A percentile compares a stretch with the other conserved stretches of the same genome.
Conservation (phyloP, 371 early-diverging fungal genomes). For the Haplosporangium sp. region DNA sequence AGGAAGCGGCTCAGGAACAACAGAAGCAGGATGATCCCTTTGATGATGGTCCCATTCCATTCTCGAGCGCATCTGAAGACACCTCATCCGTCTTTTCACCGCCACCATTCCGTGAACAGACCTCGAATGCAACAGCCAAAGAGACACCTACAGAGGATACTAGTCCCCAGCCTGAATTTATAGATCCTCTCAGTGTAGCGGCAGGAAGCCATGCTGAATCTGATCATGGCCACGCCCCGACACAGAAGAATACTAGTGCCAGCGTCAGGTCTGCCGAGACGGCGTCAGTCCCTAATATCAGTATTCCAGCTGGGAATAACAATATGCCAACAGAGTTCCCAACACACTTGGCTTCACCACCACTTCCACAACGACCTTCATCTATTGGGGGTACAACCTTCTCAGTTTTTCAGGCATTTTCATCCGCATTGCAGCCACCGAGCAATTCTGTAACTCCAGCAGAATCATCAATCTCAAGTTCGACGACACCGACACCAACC, state of each 20-base stretch:
- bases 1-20: background rate
- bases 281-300: slow-evolving; percentile 24
- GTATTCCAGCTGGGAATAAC: slow-evolving; percentile 10
- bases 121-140: background rate
- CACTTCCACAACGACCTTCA: slow-evolving; percentile 32
- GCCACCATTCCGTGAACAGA: slow-evolving; percentile 14
- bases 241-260: background rate
- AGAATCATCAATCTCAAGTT: slow-evolving; percentile 1
- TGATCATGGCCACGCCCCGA: background rate
- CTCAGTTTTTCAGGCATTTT: slow-evolving; percentile 35
- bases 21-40: slow-evolving; percentile 11
- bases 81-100: slow-evolving; percentile 32
- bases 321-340: slow-evolving; percentile 50
- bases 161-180: slow-evolving; percentile 3
- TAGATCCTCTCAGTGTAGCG: slow-evolving; percentile 33
- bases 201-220: background rate
- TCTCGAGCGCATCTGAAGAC: slow-evolving; percentile 14
- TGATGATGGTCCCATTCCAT: slow-evolving; percentile 54
- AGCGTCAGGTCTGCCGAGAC: slow-evolving; percentile 1
- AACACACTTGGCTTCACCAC: slow-evolving; percentile 50
- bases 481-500: background rate
- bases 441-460: slow-evolving; percentile 17
- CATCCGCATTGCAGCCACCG: slow-evolving; percentile 22
- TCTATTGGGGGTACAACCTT: slow-evolving; percentile 26
- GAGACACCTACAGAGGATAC: background rate